phyloP scores from a whole-genome alignment of 768 basidiomycete species.

The Russula sp. region DNA sequence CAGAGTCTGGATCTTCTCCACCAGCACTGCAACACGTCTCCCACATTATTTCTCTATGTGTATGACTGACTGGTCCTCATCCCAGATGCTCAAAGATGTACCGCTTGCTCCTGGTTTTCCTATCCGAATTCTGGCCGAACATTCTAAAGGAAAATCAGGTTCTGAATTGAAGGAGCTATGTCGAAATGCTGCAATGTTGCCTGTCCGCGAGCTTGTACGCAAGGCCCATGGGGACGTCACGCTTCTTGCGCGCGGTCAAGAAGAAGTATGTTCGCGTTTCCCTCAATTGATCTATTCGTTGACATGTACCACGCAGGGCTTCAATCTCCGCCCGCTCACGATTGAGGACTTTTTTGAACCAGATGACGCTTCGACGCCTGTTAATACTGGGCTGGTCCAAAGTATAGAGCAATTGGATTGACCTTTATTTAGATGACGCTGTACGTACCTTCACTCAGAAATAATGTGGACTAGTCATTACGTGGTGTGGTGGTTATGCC shows the following conservation, averaged over 20 bases:
- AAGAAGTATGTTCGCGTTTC: conserved; percentile 36
- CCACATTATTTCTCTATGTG: not conserved
- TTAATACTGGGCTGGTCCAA: not conserved
- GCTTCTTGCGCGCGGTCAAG: conserved; percentile 39
- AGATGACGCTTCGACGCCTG: conserved; percentile 28
- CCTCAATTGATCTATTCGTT: not conserved
- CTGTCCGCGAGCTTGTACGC: conserved; percentile 79
- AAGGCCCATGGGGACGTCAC: conserved; percentile 43
- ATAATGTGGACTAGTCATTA: not conserved
- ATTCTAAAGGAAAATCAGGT: conserved; percentile 74
- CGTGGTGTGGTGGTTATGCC: not conserved
- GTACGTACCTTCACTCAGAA: not conserved
- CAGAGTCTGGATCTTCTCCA: not conserved
- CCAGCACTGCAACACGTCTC: not conserved
- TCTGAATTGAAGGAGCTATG: conserved; percentile 91
- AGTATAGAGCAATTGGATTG: not conserved
- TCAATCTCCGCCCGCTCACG: conserved; percentile 66
- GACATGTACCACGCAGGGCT: conserved; percentile 47
- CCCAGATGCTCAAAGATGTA: conserved; percentile 81
- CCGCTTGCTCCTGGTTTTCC: conserved; percentile 57
- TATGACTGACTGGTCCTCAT: not conserved
- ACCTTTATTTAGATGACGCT: not conserved
- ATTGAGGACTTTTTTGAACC: conserved; percentile 60
- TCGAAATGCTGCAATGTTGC: conserved; percentile 89
- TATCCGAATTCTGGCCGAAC: conserved; percentile 54